Evolutionary conservation across 495 filamentous ascomycete genomes (phyloP), one percentile per base, ranked within the genome.

Genomic region (Xanthoparmelia taractica): DNA sequence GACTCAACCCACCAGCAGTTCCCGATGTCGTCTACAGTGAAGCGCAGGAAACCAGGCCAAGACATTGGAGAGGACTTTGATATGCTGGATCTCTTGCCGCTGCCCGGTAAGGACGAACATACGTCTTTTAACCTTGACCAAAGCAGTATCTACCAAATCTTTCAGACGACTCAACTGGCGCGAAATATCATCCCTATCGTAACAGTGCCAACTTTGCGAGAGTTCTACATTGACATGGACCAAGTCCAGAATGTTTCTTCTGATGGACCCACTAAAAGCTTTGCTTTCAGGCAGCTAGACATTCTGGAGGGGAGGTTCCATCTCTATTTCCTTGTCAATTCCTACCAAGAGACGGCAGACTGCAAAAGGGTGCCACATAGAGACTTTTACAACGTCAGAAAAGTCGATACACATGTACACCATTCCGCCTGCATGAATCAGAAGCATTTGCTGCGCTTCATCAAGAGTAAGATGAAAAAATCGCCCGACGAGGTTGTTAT

Each of bases 381-480:
- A 76, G 94, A 98, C 74, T 98, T 98, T 70, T 98, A 98, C 77
- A 98, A 98, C 70, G 94, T 98, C 57, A 82, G 94, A 65, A 98
- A 98, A 74, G 95, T 98, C 29, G 94, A 98, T 74, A 98, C 94
- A 18, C 94, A 98, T 80, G 94, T 98, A 64, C 94, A 98, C 73
- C 94, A 98, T 73, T 98, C 94, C 8, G 95, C 94, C 45, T 97
- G 95, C 73, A 98, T 98, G 94, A 98, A 97, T 73, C 94, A 97
- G 77, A 98, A 98, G 71, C 94, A 98, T 80, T 78, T 98, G 48
- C 80, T 98, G 64, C 89, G 94, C 45, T 98, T 97, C 74, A 98
- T 98, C 76, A 98, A 98, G 74, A 96, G 90, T 77, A 97, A 97
- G 75, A 96, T 98, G 89, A 96, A 96, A 80, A 97, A 95, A 72